Evolutionary conservation across 148 eudicot genomes (phyloP).

Genomic region (Agrostemma githago): DNA sequence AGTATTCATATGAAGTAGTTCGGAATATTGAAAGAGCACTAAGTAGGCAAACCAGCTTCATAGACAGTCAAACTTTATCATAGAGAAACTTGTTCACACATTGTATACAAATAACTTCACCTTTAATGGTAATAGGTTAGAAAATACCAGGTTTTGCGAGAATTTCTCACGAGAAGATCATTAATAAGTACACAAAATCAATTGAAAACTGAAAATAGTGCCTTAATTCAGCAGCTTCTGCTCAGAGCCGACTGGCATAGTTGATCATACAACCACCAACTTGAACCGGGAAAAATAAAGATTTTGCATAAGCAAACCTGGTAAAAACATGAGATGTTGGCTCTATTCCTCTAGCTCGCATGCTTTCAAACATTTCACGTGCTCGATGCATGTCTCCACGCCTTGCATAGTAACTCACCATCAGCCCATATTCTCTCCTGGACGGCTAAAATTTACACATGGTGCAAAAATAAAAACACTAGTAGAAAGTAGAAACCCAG

Average conservation of each 20-base stretch:
- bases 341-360: slow-evolving; percentile 97
- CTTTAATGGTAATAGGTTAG: background rate
- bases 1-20: background rate
- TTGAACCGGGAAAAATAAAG: background rate
- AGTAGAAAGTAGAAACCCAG: too few relatives aligned
- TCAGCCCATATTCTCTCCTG: slow-evolving; percentile 87
- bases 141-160: background rate
- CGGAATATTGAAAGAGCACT: background rate
- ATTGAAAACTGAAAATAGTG: background rate
- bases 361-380: slow-evolving; percentile 85
- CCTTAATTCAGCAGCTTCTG: background rate
- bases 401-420: slow-evolving; percentile 88
- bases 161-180: background rate
- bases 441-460: slow-evolving; percentile 61
- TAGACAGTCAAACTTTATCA: background rate
- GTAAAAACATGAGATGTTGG: slow-evolving; percentile 84
- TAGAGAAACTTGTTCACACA: background rate
- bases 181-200: background rate
- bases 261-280: background rate
- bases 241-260: background rate
- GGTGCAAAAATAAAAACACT: background rate
- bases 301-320: slow-evolving; percentile 37
- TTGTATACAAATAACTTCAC: background rate
- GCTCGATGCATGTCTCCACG: slow-evolving; percentile 98
- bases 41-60: background rate